These are phyloP conservation scores for Magnusiomyces ingens DNA, from an alignment of 1,139 yeast species.

Conservation along the genomic window DNA sequence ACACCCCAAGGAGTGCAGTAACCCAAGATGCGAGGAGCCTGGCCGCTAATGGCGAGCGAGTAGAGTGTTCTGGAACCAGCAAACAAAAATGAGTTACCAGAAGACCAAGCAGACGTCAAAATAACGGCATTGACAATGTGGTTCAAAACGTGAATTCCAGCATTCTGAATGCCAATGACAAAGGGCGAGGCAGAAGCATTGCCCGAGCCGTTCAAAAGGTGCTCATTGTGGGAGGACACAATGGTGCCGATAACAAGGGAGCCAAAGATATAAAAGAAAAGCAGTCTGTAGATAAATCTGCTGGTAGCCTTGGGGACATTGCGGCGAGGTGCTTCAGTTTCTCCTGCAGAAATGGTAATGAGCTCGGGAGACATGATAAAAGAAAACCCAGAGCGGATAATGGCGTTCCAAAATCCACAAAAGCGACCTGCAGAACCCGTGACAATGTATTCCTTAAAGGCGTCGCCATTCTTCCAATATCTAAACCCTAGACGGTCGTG, in stretches of 20 bases:
- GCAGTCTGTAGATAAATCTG: constrained; percentile 55
- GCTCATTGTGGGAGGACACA: constrained; percentile 48
- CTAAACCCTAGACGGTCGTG: constrained; percentile 60
- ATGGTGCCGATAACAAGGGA: constrained; percentile 50
- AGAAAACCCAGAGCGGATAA: constrained; percentile 55
- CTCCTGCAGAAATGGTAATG: constrained; percentile 71
- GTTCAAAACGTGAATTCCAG: constrained; percentile 50
- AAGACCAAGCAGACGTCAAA: constrained; percentile 51
- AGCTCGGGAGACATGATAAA: constrained; percentile 58
- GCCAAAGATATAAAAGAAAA: constrained; percentile 50
- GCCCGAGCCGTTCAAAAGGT: constrained; percentile 38
- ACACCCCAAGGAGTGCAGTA: constrained; percentile 40
- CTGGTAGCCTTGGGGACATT: constrained; percentile 56
- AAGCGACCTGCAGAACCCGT: constrained; percentile 48
- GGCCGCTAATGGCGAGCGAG: constrained; percentile 41
- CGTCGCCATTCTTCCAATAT: constrained; percentile 70
- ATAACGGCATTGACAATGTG: constrained; percentile 63
- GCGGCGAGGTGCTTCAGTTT: constrained; percentile 60
- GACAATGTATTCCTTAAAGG: constrained; percentile 41
- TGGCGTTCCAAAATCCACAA: constrained; percentile 56
- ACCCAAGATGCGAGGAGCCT: constrained; percentile 43
- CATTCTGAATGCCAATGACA: constrained; percentile 52
- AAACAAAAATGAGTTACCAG: constrained; percentile 37
- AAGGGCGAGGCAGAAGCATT: constrained; percentile 59
- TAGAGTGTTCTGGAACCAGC: constrained; percentile 38